Evolutionary conservation across 257 asterid species (phyloP), one percentile per base, ranked within the genome.

Genomic region (Cinchona pubescens): DNA sequence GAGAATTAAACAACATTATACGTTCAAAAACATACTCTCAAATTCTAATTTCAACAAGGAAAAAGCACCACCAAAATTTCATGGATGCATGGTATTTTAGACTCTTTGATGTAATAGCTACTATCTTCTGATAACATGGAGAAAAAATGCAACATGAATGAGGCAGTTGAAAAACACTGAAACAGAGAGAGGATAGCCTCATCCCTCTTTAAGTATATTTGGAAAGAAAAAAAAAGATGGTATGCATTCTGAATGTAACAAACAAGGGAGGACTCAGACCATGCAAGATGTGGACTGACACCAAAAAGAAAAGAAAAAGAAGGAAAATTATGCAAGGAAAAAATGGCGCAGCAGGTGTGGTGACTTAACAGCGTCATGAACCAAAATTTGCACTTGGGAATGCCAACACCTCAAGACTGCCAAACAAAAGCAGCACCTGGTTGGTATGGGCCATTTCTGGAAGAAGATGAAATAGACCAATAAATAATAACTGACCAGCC

Each of bases 191-290:
- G 75, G 78, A 73, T 59, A 72, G 51, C 72, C 80, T 86, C 73
- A 77, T 72, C 79, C 77, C 73, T 79, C 73, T 79, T 46, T 42
- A 74, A 66, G 79, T 73, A 82, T 81, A 61, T 63, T 56, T 78
- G 78, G 75, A 72, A 63, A 81, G 80, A 75, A 79, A 48, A 72
- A 83, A 81, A 83, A 83, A 81, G 81, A 80, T n/a, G 82, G 83
- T 84, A 87, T 81, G 91, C 89, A 82, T 81, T 53, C 74, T 74
- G 79, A 80, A 75, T 79, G 69, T 75, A 73, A 78, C 68, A 74
- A 73, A 77, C 65, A 70, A 43, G 77, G 69, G n/a, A 59, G 63
- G 81, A 76, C 85, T 73, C 62, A 65, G 72, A 66, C 79, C 79
- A 65, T 65, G 72, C 73, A 65, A 49, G 42, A 66, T 64, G 72